Evolutionary conservation across 306 rosid species (phyloP), one percentile per base, ranked within the genome.

Genomic region (Trifolium pratense): DNA sequence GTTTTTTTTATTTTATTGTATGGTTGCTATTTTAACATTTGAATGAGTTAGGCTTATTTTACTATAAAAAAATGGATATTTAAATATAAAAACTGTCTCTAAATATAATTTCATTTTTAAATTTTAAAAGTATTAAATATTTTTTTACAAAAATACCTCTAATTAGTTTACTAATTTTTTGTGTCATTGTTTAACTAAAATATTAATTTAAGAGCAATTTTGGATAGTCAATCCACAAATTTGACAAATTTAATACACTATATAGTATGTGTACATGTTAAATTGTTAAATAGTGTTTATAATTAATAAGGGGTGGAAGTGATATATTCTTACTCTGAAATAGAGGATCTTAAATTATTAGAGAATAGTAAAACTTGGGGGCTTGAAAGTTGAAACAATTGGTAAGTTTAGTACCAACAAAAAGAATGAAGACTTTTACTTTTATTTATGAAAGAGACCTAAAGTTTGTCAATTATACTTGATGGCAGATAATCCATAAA

Each of bases 381-480:
- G 16, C 15, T 12, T 43, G 49, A 15, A 12, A 43, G n/a, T 46
- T 46, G 15, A 4, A 43, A 43, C 1, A 43, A 43, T 13, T 43
- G 49, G 49, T 43, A 4, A 43, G 49, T 42, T 42, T 13, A 12
- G n/a, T n/a, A n/a, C 32, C 32, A 29, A 29, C 49, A 68, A 78
- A 78, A 62, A 52, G 62, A 62, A 56, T 40, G 36, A 7, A 75
- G 46, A 56, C 42, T 23, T 45, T 55, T 55, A 53, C 32, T 10
- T 62, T 59, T 9, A 66, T 71, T 57, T n/a, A 17, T 74, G 78
- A 82, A 82, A 82, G 71, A 18, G n/a, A 78, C 69, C 17, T 31
- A 29, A 29, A 37, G 14, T 49, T 49, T 65, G 58, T 78, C 75
- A 57, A 75, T 32, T 75, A n/a, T n/a, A 45, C 63, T 56, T 13